A percentile compares a stretch with the other conserved stretches of the same genome.
phyloP scores from a whole-genome alignment of 306 rosid species.

The Luffa acutangula region DNA sequence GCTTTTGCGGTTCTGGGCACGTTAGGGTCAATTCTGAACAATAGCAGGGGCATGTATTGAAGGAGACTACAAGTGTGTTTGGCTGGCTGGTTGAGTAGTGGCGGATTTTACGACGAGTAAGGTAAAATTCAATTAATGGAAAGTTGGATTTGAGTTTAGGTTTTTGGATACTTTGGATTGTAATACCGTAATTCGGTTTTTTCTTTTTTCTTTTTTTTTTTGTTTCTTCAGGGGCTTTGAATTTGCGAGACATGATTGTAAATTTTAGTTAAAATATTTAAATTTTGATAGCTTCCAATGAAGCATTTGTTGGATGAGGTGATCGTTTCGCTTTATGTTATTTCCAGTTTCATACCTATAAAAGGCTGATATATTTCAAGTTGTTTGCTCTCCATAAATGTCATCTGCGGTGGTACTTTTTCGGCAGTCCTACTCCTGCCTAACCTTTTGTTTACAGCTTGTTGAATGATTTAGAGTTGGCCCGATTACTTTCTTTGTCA shows the following conservation, averaged over 20 bases:
- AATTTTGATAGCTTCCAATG: conserved; percentile 9
- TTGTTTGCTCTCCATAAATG: not conserved
- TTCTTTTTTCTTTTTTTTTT: not conserved
- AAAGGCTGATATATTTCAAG: not conserved
- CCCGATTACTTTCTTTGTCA: not conserved
- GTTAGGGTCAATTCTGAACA: conserved; percentile 52
- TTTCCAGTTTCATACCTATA: not conserved
- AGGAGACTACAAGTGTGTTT: not conserved
- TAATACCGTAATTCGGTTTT: not conserved
- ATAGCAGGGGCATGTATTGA: conserved; percentile 19
- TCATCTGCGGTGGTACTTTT: not conserved
- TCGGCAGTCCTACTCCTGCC: not conserved
- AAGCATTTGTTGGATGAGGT: not conserved
- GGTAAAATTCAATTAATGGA: not conserved
- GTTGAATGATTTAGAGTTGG: not conserved
- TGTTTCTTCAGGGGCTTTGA: not conserved
- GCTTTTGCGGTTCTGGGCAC: conserved; percentile 87
- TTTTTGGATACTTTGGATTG: not conserved
- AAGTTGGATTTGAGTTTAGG: not conserved
- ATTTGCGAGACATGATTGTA: not conserved
- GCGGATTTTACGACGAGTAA: conserved; percentile 8
- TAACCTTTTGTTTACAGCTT: not conserved
- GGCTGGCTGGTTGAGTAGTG: not conserved
- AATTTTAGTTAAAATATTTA: not conserved
- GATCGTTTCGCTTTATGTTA: not conserved